A percentile compares a stretch with the other conserved stretches of the same genome.
Conservation (phyloP, 495 filamentous ascomycete species). For the Cladorrhinum samala region DNA sequence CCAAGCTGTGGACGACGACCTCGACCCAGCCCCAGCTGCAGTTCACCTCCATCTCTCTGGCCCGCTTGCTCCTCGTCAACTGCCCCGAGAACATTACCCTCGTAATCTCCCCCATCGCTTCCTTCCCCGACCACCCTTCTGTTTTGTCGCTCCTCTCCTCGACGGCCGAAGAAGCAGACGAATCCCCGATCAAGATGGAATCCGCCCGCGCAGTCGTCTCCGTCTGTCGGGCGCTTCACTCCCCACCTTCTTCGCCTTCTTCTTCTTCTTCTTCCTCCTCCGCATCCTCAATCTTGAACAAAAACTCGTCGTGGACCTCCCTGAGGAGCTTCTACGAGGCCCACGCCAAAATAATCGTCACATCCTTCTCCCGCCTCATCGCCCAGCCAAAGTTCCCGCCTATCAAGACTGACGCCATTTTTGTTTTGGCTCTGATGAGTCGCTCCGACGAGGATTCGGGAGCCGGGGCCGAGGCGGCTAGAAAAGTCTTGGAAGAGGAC, state of each 20-base stretch:
- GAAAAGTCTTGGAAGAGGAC: constrained; percentile 42
- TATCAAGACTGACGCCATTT: constrained; percentile 66
- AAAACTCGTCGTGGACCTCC: neutral
- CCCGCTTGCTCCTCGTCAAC: constrained; percentile 57
- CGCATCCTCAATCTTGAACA: too few relatives aligned
- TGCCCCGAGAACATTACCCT: constrained; percentile 51
- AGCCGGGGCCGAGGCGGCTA: constrained; percentile 47
- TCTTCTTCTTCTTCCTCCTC: neutral
- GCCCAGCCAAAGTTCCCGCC: constrained; percentile 63
- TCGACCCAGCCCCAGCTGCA: constrained; percentile 60
- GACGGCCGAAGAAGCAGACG: constrained; percentile 52
- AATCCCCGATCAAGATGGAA: constrained; percentile 66
- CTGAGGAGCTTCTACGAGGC: constrained; percentile 40
- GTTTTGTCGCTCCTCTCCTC: constrained; percentile 55
- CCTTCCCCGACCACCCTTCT: constrained; percentile 33
- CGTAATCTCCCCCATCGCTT: constrained; percentile 34
- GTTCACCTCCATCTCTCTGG: constrained; percentile 60
- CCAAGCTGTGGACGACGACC: constrained; percentile 51
- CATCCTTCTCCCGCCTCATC: constrained; percentile 55
- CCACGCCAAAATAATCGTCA: constrained; percentile 42
- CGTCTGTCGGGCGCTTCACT: constrained; percentile 53
- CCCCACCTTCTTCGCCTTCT: neutral
- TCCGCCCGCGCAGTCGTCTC: constrained; percentile 60
- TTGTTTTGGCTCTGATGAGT: constrained; percentile 68
- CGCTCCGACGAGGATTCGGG: constrained; percentile 35